Base-by-base conservation (phyloP, 2,329 filamentous ascomycete genomes). In the Trichoderma gracile region DNA sequence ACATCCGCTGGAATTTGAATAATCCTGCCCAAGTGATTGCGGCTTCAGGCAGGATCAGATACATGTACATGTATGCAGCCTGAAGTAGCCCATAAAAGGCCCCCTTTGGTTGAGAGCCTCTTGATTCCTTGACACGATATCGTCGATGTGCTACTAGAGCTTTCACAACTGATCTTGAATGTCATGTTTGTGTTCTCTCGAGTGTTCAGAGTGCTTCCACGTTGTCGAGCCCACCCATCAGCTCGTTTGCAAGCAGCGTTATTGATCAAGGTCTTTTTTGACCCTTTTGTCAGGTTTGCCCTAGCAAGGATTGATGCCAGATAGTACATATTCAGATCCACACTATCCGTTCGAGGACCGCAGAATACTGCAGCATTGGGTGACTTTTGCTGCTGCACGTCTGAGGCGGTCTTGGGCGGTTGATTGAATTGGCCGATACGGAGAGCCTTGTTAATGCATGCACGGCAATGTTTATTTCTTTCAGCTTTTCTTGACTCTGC, bases 381-480 rank as follows among this genome's bases (percentile, higher is more conserved):
- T n/a, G 42, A 14, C 19, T 45, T 45, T 45, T 45, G 7, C 19
- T n/a, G 5, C n/a, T 45, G 5, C 38, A 42, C 45, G 43, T 8
- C 17, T n/a, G 10, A 38, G 33, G 33, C 33, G 33, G 58, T 53
- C 57, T 61, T 19, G 46, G 10, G 23, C 57, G 52, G 38, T 38
- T 38, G n/a, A 49, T 49, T 40, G 19, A 49, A 27, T 47, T 52
- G 14, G 9, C 57, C 47, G 21, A 61, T 43, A 43, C 58, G 47
- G 53, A 45, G 45, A 40, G 58, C 58, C 40, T 57, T 63, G 33
- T 38, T 14, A 14, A 38, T 38, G 33, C 33, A 63, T 63, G 61
- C 52, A 63, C 46, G 61, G 43, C 43, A 56, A 42, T 42, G 49
- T 49, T 63, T 57, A 23, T 56, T 55, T 23, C 53, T 33, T 43